Evolutionary conservation across 345 rosid genomes (phyloP).

Genomic region (Arabidopsis arenosa): DNA sequence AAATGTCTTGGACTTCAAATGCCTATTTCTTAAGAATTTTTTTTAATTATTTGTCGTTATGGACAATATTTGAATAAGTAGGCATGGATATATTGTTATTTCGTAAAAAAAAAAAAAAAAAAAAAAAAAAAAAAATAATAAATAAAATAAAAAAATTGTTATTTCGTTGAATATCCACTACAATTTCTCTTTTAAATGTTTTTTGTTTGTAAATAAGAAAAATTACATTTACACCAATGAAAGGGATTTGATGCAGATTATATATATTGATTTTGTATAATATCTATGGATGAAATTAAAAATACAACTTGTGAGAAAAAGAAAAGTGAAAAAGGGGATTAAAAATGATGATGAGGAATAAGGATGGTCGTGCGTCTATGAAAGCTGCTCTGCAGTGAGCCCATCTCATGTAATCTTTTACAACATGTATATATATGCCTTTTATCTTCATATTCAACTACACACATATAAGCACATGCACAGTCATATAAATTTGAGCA

Average conservation of each 20-base stretch:
- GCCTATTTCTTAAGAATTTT: not conserved
- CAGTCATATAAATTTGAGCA: not conserved
- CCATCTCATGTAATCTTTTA: constrained; percentile 31
- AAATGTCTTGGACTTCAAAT: not conserved
- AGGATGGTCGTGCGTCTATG: constrained; percentile 40
- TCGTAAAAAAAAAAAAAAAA: too few relatives aligned
- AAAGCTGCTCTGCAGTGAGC: constrained; percentile 34
- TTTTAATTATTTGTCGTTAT: not conserved
- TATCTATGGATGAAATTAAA: not conserved
- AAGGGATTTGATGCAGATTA: too few relatives aligned
- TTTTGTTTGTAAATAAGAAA: too few relatives aligned
- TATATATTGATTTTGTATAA: not conserved
- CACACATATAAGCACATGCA: not conserved
- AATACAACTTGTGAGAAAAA: constrained; percentile 5
- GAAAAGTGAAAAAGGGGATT: constrained; percentile 2
- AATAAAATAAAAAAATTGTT: too few relatives aligned
- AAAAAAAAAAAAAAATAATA: too few relatives aligned
- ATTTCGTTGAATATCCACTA: too few relatives aligned
- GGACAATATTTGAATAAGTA: not conserved
- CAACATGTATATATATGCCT: not conserved
- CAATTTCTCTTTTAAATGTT: too few relatives aligned
- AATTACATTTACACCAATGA: too few relatives aligned
- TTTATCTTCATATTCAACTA: not conserved
- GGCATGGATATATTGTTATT: not conserved
- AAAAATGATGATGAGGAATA: constrained; percentile 24